Evolutionary conservation across 805 yeast species (phyloP).

Genomic region (Metschnikowia arizonensis): DNA sequence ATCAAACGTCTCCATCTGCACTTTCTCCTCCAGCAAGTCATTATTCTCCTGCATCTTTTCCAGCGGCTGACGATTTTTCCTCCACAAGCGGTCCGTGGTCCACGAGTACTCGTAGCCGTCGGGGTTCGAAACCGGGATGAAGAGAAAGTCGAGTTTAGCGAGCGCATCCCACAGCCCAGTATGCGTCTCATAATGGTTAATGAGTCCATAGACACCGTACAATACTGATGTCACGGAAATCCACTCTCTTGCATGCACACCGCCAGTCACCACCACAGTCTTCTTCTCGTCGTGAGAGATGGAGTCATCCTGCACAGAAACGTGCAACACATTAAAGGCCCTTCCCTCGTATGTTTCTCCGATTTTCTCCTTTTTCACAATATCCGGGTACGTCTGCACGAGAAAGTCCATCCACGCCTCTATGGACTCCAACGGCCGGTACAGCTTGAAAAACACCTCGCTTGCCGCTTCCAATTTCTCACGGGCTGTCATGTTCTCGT

Average conservation of each 20-base stretch:
- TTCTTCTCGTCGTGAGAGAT: conserved; percentile 38
- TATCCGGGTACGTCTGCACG: conserved; percentile 56
- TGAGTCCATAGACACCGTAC: conserved; percentile 43
- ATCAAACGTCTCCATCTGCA: conserved; percentile 28
- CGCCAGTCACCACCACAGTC: conserved; percentile 76
- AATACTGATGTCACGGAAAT: conserved; percentile 67
- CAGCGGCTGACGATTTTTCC: conserved; percentile 71
- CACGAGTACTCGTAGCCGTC: conserved; percentile 88
- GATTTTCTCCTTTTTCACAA: conserved; percentile 59
- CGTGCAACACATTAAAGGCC: conserved; percentile 60
- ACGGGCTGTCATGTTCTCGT: conserved; percentile 4
- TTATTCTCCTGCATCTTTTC: too few relatives aligned
- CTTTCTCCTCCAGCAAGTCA: conserved; percentile 20
- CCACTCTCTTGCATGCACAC: conserved; percentile 92
- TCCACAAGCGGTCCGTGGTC: conserved; percentile 78
- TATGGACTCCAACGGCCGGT: conserved; percentile 63
- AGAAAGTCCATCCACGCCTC: conserved; percentile 68
- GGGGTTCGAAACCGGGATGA: conserved; percentile 83
- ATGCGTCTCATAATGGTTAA: conserved; percentile 27
- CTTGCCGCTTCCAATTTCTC: conserved; percentile 16
- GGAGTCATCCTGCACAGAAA: conserved; percentile 45
- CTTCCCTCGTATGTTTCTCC: conserved; percentile 79
- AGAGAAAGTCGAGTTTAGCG: conserved; percentile 61
- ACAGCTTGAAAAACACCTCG: conserved; percentile 66
- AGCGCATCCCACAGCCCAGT: conserved; percentile 45